phyloP scores from a whole-genome alignment of 2,329 filamentous ascomycete genomes.

The Aureobasidium namibiae region DNA sequence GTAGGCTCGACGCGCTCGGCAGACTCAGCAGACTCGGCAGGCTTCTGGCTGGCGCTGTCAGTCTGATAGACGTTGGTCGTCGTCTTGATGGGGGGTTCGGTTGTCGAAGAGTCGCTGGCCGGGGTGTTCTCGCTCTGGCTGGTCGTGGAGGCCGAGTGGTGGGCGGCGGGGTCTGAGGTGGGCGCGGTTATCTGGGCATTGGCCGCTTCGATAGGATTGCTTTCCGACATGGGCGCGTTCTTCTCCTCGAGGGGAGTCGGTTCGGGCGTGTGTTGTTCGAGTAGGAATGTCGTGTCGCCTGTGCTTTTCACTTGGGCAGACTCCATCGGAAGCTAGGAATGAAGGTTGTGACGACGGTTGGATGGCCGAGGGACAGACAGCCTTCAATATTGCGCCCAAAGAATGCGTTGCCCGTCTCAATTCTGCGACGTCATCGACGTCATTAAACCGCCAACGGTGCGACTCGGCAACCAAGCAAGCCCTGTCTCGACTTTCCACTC shows the following conservation, averaged over 20 bases:
- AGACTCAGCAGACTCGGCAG: background rate
- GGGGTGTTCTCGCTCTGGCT: background rate
- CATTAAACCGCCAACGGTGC: background rate
- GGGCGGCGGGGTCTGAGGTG: background rate
- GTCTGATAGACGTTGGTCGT: background rate
- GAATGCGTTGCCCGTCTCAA: background rate
- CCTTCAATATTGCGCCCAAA: slow-evolving; percentile 2
- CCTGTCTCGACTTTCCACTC: too few species aligned
- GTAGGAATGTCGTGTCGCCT: slow-evolving; percentile 11
- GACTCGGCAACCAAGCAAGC: background rate
- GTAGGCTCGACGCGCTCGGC: too few species aligned
- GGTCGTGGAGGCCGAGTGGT: background rate
- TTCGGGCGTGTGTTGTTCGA: slow-evolving; percentile 6
- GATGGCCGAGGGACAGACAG: background rate
- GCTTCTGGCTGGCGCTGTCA: background rate
- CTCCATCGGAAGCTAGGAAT: slow-evolving; percentile 3
- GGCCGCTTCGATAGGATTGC: background rate
- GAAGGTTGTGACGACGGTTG: background rate
- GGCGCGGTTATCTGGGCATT: background rate
- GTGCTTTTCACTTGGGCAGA: slow-evolving; percentile 6
- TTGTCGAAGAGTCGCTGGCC: background rate
- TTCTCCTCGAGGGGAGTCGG: background rate
- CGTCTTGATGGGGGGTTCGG: background rate
- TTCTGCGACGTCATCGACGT: background rate
- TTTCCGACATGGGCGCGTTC: background rate